Evolutionary conservation across 768 basidiomycete species (phyloP).

Genomic region (Pulveroboletus sp.): DNA sequence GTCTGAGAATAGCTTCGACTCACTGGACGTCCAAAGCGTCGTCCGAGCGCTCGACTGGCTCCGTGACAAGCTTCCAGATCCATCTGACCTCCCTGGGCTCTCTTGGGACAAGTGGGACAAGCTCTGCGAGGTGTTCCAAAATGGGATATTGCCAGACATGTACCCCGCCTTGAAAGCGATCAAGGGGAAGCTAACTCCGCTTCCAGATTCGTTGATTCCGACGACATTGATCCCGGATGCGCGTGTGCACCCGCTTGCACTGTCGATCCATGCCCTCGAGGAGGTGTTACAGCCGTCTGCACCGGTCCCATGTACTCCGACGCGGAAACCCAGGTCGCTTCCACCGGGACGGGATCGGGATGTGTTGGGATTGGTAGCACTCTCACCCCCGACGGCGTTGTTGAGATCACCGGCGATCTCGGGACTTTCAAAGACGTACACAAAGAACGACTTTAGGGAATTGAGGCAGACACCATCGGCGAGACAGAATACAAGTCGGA

Average conservation of each 20-base stretch:
- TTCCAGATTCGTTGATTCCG: constrained; percentile 20
- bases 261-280: constrained; percentile 47
- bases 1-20: constrained; percentile 19
- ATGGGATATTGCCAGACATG: constrained; percentile 25
- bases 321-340: constrained; percentile 29
- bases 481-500: constrained; percentile 74
- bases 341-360: constrained; percentile 25
- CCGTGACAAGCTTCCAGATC: constrained; percentile 38
- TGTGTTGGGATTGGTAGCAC: constrained; percentile 50
- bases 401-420: constrained; percentile 68
- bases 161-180: constrained; percentile 30
- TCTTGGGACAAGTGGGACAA: constrained; percentile 41
- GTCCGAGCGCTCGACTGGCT: constrained; percentile 55
- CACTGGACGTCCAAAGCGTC: constrained; percentile 36
- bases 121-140: constrained; percentile 39
- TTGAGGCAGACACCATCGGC: constrained; percentile 56
- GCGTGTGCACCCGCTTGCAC: constrained; percentile 22
- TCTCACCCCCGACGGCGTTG: constrained; percentile 67
- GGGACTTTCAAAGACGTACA: constrained; percentile 78
- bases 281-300: constrained; percentile 40
- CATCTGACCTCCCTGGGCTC: constrained; percentile 47
- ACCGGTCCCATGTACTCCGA: constrained; percentile 50
- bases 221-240: constrained; percentile 34
- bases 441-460: constrained; percentile 77
- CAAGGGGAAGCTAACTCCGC: constrained; percentile 30